A percentile compares a stretch with the other conserved stretches of the same genome.
phyloP scores from a whole-genome alignment of 768 basidiomycete species.

The Lentinula sp. region DNA sequence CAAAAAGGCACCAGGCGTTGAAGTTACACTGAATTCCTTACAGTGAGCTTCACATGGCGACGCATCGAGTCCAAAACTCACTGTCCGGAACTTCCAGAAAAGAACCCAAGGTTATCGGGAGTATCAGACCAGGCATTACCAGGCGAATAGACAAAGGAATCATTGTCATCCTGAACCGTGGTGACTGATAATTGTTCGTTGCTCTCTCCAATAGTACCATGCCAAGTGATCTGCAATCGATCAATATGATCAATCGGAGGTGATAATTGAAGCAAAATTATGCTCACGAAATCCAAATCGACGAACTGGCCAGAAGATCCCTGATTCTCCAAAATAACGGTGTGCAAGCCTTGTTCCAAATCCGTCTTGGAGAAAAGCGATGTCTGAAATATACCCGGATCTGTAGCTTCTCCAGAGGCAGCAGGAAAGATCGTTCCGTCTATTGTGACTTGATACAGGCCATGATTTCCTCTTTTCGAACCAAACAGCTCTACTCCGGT shows the following conservation, averaged over 20 bases:
- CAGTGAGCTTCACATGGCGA: not conserved
- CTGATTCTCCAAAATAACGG: slow-evolving; percentile 27
- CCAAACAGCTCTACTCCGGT: slow-evolving; percentile 45
- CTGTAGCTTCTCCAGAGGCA: slow-evolving; percentile 20
- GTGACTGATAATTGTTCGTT: slow-evolving; percentile 6
- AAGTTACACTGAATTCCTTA: slow-evolving; percentile 23
- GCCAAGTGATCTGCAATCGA: slow-evolving; percentile 11
- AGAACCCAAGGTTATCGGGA: slow-evolving; percentile 25
- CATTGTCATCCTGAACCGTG: slow-evolving; percentile 24
- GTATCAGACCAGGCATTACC: slow-evolving; percentile 26
- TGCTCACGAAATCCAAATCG: slow-evolving; percentile 44
- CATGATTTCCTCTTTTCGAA: slow-evolving; percentile 41
- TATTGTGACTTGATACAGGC: slow-evolving; percentile 34
- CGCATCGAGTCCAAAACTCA: slow-evolving; percentile 14
- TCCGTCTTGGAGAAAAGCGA: slow-evolving; percentile 29
- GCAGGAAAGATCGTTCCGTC: slow-evolving; percentile 25
- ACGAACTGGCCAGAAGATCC: slow-evolving; percentile 18
- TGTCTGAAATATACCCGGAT: slow-evolving; percentile 30
- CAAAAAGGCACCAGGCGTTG: slow-evolving; percentile 23
- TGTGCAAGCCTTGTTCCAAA: slow-evolving; percentile 28
- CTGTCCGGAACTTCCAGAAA: slow-evolving; percentile 38
- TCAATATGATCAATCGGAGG: not conserved
- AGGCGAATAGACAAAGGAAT: slow-evolving; percentile 30
- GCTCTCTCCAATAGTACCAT: slow-evolving; percentile 3
- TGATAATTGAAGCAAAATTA: not conserved